Evolutionary conservation across 768 basidiomycete genomes (phyloP), one percentile per base, ranked within the genome.

Genomic region (Cystobasidium ongulense): DNA sequence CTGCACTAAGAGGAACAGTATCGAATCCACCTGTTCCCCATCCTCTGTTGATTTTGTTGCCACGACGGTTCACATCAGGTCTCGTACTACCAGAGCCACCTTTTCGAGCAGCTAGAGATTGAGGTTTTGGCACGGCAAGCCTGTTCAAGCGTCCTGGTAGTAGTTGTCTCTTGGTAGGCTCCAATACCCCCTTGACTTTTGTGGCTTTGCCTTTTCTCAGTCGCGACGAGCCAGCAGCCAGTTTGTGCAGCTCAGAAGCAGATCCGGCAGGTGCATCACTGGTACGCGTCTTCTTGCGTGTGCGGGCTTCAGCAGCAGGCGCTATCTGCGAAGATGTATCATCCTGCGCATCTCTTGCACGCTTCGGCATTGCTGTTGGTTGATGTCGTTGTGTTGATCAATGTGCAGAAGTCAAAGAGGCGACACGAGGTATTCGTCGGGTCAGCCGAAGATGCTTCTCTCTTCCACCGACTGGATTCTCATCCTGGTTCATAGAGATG

Each of bases 11-110:
- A 8, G 46, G 46, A 50, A 21, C 21, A 11, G 50, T 23, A 10
- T 67, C 62, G 57, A 71, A 72, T 21, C 74, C 74, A 21, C 74
- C 74, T 27, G 74, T 72, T 23, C 74, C 74, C 59, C 33, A 41
- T 8, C 66, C 59, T 18, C 63, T 59, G 29, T 72, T 72, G 59
- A 75, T 59, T 36, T 75, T 75, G 31, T 67, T 67, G n/a, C 74
- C 74, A 31, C 52, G 53, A 15, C 53, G 53, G 17, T 67, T 75
- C 7, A 75, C 70, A 41, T 67, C 74, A n/a, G 71, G 25, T 29
- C 53, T 52, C 7, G 65, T 70, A 10, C 71, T 72, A 21, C 74
- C 74, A 31, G 66, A 57, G n/a, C 38, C 41, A 17, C n/a, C n/a
- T 35, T 39, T 59, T 11, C 54, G 68, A 35, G 29, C 33, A 33